A percentile compares a stretch with the other conserved stretches of the same genome.
phyloP scores from a whole-genome alignment of 1,284 basidiomycete genomes.

The Neolentinus lepideus region DNA sequence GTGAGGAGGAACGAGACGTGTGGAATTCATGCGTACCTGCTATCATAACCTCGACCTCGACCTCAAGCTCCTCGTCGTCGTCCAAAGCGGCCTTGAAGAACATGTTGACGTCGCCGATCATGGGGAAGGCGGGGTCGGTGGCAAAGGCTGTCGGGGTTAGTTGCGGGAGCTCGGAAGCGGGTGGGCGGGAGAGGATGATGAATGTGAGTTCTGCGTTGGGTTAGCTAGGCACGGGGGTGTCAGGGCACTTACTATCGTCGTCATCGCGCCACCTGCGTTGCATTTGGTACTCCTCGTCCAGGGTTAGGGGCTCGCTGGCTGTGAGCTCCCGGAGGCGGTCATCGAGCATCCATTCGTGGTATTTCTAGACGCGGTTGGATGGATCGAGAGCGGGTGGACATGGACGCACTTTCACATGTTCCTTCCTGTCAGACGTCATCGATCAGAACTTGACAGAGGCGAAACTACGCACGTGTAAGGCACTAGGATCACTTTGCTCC shows the following conservation, averaged over 20 bases:
- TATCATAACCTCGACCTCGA: slow-evolving; percentile 81
- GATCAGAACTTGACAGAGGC: no score
- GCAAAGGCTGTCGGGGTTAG: slow-evolving; percentile 5
- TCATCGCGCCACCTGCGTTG: slow-evolving; percentile 92
- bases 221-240: no score
- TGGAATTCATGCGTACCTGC: no score
- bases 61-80: slow-evolving; percentile 41
- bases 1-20: not conserved
- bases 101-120: slow-evolving; percentile 93
- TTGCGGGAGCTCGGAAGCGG: slow-evolving; percentile 21
- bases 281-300: slow-evolving; percentile 90
- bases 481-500: slow-evolving; percentile 57
- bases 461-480: slow-evolving; percentile 63
- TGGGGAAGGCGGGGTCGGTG: slow-evolving; percentile 39
- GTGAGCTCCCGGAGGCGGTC: slow-evolving; percentile 72
- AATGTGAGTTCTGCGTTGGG: slow-evolving; percentile 73
- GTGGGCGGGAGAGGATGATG: slow-evolving; percentile 63
- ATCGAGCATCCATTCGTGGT: slow-evolving; percentile 89
- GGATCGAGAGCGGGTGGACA: slow-evolving; percentile 4
- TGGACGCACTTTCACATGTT: slow-evolving; percentile 53
- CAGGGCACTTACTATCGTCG: slow-evolving; percentile 72
- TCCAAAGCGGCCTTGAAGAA: slow-evolving; percentile 60
- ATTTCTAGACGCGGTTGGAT: slow-evolving; percentile 45
- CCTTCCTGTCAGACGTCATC: no score
- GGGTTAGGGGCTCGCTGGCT: slow-evolving; percentile 78